These are phyloP conservation scores for Schizochytrium sp. DNA, from an alignment of 108 stramenopile genomes.

Conservation along the genomic window DNA sequence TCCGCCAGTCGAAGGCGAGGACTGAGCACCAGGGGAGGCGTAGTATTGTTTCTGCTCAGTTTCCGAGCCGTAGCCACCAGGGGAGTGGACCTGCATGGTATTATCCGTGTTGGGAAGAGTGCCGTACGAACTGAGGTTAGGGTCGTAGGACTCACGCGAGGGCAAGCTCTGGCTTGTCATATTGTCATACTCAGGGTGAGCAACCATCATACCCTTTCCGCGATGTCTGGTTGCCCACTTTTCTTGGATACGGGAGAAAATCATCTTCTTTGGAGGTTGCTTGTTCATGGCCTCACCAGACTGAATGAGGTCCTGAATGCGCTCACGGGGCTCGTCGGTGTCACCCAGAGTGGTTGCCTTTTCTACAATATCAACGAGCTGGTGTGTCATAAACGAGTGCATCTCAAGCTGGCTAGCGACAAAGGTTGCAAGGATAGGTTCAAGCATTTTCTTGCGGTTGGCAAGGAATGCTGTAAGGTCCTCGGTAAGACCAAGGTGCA, in stretches of 20 bases:
- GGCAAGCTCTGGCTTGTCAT: neutral
- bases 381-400: slow-evolving; percentile 32
- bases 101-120: neutral
- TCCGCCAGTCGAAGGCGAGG: neutral
- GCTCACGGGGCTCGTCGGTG: neutral
- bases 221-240: neutral
- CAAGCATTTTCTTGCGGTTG: slow-evolving; percentile 11
- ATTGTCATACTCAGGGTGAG: neutral
- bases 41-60: neutral
- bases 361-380: neutral
- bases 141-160: neutral
- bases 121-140: neutral
- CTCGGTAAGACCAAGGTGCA: neutral
- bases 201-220: neutral
- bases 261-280: neutral
- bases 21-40: neutral
- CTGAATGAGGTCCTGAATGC: neutral
- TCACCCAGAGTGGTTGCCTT: neutral
- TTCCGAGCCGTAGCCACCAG: neutral
- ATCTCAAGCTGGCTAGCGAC: slow-evolving; percentile 56
- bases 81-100: neutral
- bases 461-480: neutral
- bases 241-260: slow-evolving; percentile 41
- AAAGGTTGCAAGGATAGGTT: slow-evolving; percentile 28
- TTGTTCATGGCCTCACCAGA: neutral